Conservation (phyloP, 768 basidiomycete genomes). For the Galerina sulciceps region DNA sequence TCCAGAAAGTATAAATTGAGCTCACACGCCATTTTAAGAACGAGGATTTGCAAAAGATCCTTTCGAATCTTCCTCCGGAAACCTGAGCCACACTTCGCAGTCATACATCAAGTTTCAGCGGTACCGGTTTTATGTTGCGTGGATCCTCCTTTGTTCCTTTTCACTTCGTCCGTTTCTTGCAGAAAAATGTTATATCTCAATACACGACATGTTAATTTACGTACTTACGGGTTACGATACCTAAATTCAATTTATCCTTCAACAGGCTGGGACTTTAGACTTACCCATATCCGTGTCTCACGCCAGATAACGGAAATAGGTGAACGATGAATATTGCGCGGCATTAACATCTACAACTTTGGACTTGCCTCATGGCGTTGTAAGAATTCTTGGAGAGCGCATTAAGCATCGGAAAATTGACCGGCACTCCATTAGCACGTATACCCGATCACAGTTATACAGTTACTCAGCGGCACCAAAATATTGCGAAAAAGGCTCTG, state of each 20-base stretch:
- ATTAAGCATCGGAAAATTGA: too few species aligned
- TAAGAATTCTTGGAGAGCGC: too few species aligned
- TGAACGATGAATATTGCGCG: neutral
- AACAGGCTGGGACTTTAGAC: neutral
- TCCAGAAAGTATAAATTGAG: neutral
- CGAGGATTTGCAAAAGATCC: conserved; percentile 29
- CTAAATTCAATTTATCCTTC: neutral
- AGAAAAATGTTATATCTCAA: neutral
- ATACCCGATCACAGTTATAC: conserved; percentile 14
- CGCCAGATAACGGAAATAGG: neutral
- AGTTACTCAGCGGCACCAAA: conserved; percentile 27
- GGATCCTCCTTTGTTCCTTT: neutral
- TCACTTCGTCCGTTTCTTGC: neutral
- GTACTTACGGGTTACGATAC: neutral
- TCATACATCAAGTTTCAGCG: neutral
- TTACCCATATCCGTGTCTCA: neutral
- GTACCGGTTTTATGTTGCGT: neutral
- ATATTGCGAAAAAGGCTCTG: neutral
- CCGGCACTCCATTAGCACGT: neutral
- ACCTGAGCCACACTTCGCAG: neutral
- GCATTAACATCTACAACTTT: too few species aligned
- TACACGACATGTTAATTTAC: neutral
- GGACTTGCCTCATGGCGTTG: too few species aligned
- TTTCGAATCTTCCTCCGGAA: conserved; percentile 8
- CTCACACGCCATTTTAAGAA: conserved; percentile 25